Conservation (phyloP, 1,284 basidiomycete genomes). For the Apiotrichum laibachii region DNA sequence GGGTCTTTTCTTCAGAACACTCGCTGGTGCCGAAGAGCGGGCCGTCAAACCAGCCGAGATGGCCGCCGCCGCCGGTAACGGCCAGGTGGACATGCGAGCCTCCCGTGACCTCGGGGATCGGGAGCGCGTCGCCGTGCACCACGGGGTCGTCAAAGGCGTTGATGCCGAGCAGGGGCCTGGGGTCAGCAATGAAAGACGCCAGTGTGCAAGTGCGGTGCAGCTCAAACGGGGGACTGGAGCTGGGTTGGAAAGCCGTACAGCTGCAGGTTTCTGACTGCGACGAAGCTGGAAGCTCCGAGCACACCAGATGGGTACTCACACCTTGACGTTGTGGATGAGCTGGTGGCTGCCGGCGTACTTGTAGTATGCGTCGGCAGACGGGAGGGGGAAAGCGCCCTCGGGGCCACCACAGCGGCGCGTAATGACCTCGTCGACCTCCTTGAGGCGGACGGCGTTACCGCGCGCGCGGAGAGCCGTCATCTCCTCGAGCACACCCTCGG, state of each 20-base stretch:
- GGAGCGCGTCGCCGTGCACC: constrained; percentile 60
- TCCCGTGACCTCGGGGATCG: constrained; percentile 57
- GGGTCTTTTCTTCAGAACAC: constrained; percentile 20
- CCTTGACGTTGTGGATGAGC: constrained; percentile 41
- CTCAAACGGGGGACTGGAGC: too few species aligned
- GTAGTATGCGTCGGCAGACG: constrained; percentile 78
- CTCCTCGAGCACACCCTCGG: constrained; percentile 17
- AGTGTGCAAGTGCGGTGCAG: too few species aligned
- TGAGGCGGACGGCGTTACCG: constrained; percentile 26
- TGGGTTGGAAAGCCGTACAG: too few species aligned
- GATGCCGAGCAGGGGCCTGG: constrained; percentile 64
- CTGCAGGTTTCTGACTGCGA: not conserved
- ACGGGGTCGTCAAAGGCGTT: constrained; percentile 89
- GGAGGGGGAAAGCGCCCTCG: constrained; percentile 67
- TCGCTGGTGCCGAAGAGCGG: constrained; percentile 19
- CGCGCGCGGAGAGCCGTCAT: constrained; percentile 26
- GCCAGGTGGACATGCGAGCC: constrained; percentile 69
- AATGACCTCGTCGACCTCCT: constrained; percentile 57
- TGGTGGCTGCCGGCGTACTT: constrained; percentile 57
- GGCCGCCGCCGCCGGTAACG: constrained; percentile 78
- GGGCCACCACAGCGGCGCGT: constrained; percentile 75
- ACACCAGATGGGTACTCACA: constrained; percentile 27
- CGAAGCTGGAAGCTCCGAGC: too few species aligned
- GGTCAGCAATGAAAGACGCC: too few species aligned
- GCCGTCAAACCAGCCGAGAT: constrained; percentile 89